Evolutionary conservation across 2,329 filamentous ascomycete genomes (phyloP).

Genomic region (Lecanicillium sp.): DNA sequence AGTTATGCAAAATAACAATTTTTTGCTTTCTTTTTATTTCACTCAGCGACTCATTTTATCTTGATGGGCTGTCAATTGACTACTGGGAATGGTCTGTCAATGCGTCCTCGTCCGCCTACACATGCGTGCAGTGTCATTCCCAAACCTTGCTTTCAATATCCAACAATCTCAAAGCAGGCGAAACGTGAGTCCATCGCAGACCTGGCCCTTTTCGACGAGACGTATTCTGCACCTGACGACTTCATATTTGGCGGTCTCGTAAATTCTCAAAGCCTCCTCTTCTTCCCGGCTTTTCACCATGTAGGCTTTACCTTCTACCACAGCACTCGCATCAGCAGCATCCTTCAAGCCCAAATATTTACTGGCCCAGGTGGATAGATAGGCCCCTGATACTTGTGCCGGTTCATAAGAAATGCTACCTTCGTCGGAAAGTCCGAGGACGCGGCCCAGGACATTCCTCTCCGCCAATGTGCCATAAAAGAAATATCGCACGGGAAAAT

Average conservation of each 20-base stretch:
- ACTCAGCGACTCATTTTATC: too few relatives aligned
- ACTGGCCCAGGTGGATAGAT: constrained; percentile 29
- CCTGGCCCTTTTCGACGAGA: too few relatives aligned
- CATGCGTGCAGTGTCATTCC: too few relatives aligned
- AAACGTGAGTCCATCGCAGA: too few relatives aligned
- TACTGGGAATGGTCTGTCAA: too few relatives aligned
- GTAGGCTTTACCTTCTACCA: not conserved
- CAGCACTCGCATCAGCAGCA: constrained; percentile 9
- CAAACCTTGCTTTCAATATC: too few relatives aligned
- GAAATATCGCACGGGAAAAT: constrained; percentile 34
- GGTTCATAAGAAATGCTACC: constrained; percentile 16
- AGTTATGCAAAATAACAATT: too few relatives aligned
- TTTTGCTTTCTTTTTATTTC: too few relatives aligned
- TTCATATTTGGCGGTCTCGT: constrained; percentile 3
- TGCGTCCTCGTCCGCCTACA: too few relatives aligned
- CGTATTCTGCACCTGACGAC: not conserved
- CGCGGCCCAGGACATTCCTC: constrained; percentile 22
- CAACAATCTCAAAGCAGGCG: too few relatives aligned
- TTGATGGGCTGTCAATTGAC: too few relatives aligned
- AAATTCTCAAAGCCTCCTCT: not conserved
- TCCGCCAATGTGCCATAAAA: constrained; percentile 36
- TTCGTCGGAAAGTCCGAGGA: constrained; percentile 25
- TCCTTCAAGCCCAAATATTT: constrained; percentile 35
- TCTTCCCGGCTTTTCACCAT: constrained; percentile 1
- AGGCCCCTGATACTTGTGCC: constrained; percentile 26